These are phyloP conservation scores for Exophiala phaeomuriformis DNA, from an alignment of 2,329 filamentous ascomycete genomes.

Conservation along the genomic window DNA sequence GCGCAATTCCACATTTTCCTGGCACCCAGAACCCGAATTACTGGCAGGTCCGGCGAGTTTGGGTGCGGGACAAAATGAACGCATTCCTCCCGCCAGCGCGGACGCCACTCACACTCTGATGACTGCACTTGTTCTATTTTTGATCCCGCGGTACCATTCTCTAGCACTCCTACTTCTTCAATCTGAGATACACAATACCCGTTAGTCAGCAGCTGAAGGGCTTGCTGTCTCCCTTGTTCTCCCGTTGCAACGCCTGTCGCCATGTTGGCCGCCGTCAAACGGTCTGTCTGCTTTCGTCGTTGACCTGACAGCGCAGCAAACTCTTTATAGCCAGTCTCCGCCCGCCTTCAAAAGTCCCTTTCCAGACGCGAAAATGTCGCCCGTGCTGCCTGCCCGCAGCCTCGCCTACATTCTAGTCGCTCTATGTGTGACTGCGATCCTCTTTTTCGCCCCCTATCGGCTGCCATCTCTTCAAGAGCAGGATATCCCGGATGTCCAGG, in stretches of 20 bases:
- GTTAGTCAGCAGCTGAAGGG: no score
- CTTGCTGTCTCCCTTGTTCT: not conserved
- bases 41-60: no score
- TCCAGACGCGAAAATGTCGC: not conserved
- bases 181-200: no score
- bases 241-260: not conserved
- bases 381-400: not conserved
- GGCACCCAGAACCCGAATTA: no score
- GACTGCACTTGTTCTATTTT: no score
- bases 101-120: no score
- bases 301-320: not conserved
- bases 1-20: no score
- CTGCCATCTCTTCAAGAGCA: not conserved
- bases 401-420: conserved; percentile 4
- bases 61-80: no score
- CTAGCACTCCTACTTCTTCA: no score
- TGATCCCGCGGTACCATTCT: no score
- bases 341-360: not conserved
- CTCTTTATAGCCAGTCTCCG: not conserved
- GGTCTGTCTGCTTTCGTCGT: not conserved
- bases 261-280: not conserved
- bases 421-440: conserved; percentile 5
- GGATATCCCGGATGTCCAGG: conserved; percentile 1
- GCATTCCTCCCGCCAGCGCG: no score
- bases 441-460: conserved; percentile 9